Conservation (phyloP, 495 filamentous ascomycete species). For the Cladorrhinum samala region DNA sequence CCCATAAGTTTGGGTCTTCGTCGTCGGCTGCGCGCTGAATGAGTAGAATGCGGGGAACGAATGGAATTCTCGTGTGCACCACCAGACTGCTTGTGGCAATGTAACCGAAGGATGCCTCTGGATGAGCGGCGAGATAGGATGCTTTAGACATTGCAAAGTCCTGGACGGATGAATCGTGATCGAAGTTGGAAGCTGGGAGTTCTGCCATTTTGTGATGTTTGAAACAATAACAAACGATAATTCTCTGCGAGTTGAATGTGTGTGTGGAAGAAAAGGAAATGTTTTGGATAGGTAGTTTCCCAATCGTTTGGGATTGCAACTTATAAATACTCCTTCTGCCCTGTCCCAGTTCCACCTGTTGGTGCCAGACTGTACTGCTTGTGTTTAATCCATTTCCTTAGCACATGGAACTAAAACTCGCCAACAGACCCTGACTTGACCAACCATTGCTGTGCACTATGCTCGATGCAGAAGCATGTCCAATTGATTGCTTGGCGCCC, state of each 20-base stretch:
- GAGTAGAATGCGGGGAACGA: constrained; percentile 22
- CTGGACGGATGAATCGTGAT: background rate
- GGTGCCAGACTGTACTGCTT: background rate
- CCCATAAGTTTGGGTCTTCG: constrained; percentile 34
- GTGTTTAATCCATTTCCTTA: background rate
- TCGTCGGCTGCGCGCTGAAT: constrained; percentile 34
- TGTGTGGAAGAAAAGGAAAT: background rate
- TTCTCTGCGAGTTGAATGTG: background rate
- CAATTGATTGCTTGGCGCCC: too few species aligned
- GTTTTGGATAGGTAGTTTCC: background rate
- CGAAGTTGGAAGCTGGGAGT: background rate
- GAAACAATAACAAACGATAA: background rate
- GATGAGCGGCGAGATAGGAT: background rate
- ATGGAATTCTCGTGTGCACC: background rate
- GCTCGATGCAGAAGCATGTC: background rate
- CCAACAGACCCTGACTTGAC: background rate
- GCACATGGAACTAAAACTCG: background rate
- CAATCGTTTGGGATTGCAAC: background rate
- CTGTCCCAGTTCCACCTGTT: too few species aligned
- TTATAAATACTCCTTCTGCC: background rate
- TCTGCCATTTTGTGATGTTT: background rate
- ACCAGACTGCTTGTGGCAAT: background rate
- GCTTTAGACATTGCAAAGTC: background rate
- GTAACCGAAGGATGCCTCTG: background rate
- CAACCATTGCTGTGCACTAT: background rate